A percentile compares a stretch with the other conserved stretches of the same genome.
phyloP scores from a whole-genome alignment of 2,329 filamentous ascomycete genomes.

The Diaporthe australafricana region DNA sequence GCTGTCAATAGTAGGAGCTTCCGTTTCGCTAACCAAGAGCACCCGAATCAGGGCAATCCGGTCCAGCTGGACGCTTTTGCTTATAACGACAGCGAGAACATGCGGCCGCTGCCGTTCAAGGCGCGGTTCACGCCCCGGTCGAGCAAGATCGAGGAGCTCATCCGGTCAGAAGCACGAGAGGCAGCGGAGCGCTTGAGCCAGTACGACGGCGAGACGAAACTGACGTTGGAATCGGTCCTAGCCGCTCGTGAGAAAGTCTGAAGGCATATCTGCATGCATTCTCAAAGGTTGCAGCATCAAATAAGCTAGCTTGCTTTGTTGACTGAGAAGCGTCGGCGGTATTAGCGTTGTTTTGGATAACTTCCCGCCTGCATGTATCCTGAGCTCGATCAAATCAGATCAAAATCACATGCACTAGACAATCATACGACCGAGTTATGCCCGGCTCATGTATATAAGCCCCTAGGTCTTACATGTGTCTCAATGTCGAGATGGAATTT shows the following conservation, averaged over 20 bases:
- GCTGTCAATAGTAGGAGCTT: background rate
- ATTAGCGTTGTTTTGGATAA: background rate
- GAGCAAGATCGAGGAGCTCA: background rate
- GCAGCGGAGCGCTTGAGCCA: constrained; percentile 6
- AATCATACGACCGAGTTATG: background rate
- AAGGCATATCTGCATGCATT: background rate
- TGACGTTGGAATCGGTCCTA: constrained; percentile 22
- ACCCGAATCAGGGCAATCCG: background rate
- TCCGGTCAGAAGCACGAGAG: constrained; percentile 22
- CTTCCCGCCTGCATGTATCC: background rate
- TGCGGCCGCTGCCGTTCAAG: constrained; percentile 1
- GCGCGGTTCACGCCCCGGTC: constrained; percentile 29
- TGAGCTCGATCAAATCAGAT: background rate
- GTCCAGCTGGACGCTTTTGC: background rate
- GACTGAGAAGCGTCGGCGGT: background rate
- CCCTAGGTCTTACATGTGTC: background rate
- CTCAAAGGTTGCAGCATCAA: background rate
- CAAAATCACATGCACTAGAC: background rate
- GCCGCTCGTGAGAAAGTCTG: background rate
- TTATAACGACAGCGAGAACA: background rate
- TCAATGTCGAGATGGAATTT: constrained; percentile 4
- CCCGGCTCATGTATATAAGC: background rate
- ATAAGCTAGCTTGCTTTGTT: background rate
- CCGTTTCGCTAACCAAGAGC: background rate
- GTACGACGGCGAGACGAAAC: constrained; percentile 15